Percentiles rank a stretch among this genome's conserved stretches.
Evolutionary conservation across 371 early-diverging fungal genomes (phyloP).

Genomic region (Vairimorpha necatrix): DNA sequence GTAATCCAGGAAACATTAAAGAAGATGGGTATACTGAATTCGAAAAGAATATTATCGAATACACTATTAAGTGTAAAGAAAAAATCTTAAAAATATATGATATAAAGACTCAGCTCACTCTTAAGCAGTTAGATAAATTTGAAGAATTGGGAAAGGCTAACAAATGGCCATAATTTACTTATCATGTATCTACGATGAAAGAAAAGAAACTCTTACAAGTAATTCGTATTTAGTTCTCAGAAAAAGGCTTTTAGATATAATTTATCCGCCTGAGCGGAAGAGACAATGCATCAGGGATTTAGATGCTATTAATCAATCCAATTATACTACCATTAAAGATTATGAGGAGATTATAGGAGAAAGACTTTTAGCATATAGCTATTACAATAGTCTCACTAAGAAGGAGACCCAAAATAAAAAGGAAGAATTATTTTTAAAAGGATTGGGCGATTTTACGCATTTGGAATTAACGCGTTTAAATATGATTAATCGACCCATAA

Average conservation of each 20-base stretch:
- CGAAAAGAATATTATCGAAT: too few species aligned
- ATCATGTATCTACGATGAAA: too few species aligned
- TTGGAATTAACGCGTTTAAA: neutral
- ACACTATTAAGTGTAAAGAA: too few species aligned
- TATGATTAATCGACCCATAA: neutral
- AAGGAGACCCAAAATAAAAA: neutral
- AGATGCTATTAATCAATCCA: neutral
- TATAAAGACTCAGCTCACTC: too few species aligned
- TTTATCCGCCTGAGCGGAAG: neutral
- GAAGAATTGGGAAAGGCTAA: too few species aligned
- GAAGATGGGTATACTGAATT: too few species aligned
- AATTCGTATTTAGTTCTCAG: too few species aligned
- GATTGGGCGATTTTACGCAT: conserved; percentile 1
- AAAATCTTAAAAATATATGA: too few species aligned
- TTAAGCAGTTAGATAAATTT: too few species aligned
- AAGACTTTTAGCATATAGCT: neutral
- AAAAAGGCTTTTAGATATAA: neutral
- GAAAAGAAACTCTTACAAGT: too few species aligned
- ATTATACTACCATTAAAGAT: neutral
- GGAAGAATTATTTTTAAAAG: neutral
- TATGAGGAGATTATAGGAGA: neutral
- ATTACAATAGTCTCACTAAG: neutral
- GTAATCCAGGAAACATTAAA: too few species aligned
- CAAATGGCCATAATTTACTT: too few species aligned
- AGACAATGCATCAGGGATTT: neutral